Evolutionary conservation across 2,329 filamentous ascomycete genomes (phyloP), one percentile per base, ranked within the genome.

Genomic region (Capronia coronata): DNA sequence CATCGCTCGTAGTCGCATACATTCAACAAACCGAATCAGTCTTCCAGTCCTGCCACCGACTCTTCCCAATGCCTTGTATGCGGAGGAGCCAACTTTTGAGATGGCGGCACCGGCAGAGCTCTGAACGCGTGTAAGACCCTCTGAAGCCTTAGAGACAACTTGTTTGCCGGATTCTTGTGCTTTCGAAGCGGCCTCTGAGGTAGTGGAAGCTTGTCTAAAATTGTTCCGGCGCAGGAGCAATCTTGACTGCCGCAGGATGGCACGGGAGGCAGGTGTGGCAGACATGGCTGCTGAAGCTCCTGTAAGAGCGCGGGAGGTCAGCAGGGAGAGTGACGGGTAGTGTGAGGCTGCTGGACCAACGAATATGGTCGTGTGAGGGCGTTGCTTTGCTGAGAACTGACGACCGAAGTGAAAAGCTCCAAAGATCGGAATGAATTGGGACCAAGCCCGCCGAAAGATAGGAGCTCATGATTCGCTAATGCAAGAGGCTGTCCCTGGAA

Each of bases 31-130:
- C 62, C 75, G 76, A 68, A 95, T 79, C 61, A 90, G 66, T 70
- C 78, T 81, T 64, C 87, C 89, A 55, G 87, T 90, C 63, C 86
- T 81, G 64, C 91, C 91, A 64, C 89, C 90, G 67, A 90, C 77
- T 72, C 82, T 85, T 68, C 80, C 76, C 61, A 94, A 71, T 50
- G 85, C 81, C 65, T 73, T 79, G 60, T 76, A 72, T 59, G 84
- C 71, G 48, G 80, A 78, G 66, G 80, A 79, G 49, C 85, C 86
- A 61, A 85, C 87, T 66, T 80, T 83, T 61, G 79, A 77, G 62
- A 94, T 75, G 54, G 83, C 86, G 54, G 86, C 83, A 49, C 87
- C 87, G 62, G 89, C 90, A 46, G 87, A 82, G 62, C 85, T 83
- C 58, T 84, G 77, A 63, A 93, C 90, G 66, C 83, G 82, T 62